Evolutionary conservation across 2,329 filamentous ascomycete species (phyloP).

Genomic region (Aureobasidium sp.): DNA sequence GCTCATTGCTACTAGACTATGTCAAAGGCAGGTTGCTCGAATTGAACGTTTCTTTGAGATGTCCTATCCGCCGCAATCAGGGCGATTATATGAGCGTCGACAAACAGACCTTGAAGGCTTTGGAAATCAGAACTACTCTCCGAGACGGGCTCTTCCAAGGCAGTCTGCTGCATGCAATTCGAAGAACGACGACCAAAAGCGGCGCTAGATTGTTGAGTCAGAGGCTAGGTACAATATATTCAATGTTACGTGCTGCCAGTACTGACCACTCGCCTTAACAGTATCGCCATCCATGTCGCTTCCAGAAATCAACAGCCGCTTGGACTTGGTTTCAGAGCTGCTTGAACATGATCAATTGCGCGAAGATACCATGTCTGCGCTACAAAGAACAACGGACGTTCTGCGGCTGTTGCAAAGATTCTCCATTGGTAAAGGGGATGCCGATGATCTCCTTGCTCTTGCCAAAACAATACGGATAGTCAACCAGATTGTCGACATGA

Average conservation of each 20-base stretch:
- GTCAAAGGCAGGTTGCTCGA: conserved; percentile 72
- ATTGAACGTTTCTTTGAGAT: conserved; percentile 71
- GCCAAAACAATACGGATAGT: conserved; percentile 74
- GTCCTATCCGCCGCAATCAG: conserved; percentile 66
- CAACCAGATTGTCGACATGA: conserved; percentile 52
- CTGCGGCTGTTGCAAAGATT: conserved; percentile 91
- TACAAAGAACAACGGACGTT: conserved; percentile 74
- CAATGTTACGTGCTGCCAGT: not conserved
- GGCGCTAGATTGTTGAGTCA: conserved; percentile 77
- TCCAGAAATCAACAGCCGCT: conserved; percentile 65
- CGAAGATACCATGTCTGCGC: conserved; percentile 59
- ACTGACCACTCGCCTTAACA: conserved; percentile 22
- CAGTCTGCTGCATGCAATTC: conserved; percentile 82
- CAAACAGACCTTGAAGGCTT: conserved; percentile 78
- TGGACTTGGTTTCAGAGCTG: conserved; percentile 75
- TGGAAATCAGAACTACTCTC: conserved; percentile 84
- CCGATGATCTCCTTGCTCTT: conserved; percentile 80
- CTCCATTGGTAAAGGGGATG: conserved; percentile 80
- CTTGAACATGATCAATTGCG: conserved; percentile 59
- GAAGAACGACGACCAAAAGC: conserved; percentile 84
- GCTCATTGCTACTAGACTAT: conserved; percentile 76
- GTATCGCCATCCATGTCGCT: conserved; percentile 83
- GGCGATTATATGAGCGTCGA: conserved; percentile 84
- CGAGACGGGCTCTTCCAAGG: conserved; percentile 72
- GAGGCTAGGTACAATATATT: conserved; percentile 56